Base-by-base conservation (phyloP, 1,284 basidiomycete species). In the Agroathelia rolfsii region DNA sequence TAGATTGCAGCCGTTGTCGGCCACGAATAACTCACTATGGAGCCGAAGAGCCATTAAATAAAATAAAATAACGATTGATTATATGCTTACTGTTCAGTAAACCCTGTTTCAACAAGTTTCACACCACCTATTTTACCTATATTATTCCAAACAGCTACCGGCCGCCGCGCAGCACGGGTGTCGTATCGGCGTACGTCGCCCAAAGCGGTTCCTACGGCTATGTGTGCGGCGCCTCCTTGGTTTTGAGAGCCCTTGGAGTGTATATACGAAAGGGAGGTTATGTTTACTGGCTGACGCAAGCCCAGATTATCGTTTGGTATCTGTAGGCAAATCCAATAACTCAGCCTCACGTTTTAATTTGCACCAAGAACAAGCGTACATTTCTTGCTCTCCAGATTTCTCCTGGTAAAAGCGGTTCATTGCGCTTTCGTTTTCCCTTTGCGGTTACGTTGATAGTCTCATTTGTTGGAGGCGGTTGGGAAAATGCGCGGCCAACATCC, bases 321-420 rank as follows among this genome's bases (percentile, higher is more conserved):
- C 82, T 87, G 34, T 14, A 24, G 24, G 6, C 24, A 5, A 24
- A 13, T 30, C 24, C 24, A 9, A 16, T 12, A 34, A 30, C 7
- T 20, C 24, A 26, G 15, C 2, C 18, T 15, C 28, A 26, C 8
- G 22, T 23, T 19, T 18, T n/a, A 30, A 9, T 8, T 12, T 29
- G 12, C 15, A 14, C 17, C 15, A 6, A 17, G 24, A 24, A 22
- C 15, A 22, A n/a, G 35, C 62, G 24, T 36, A 78, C 78, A 49
- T 88, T 87, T 49, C 76, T 81, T 3, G 83, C 84, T 36, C 84
- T 62, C 85, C 85, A 88, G 5, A 76, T 45, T 57, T 88, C 84
- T 1, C 69, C 79, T 0, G 76, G 68, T 28, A 85, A 69, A 4
- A 89, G 49, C 3, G 64, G 59, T 5, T 69, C 64, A 4, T 60